These are phyloP conservation scores for Chlorella sp. DNA, from an alignment of 139 green algal genomes.

Conservation along the genomic window DNA sequence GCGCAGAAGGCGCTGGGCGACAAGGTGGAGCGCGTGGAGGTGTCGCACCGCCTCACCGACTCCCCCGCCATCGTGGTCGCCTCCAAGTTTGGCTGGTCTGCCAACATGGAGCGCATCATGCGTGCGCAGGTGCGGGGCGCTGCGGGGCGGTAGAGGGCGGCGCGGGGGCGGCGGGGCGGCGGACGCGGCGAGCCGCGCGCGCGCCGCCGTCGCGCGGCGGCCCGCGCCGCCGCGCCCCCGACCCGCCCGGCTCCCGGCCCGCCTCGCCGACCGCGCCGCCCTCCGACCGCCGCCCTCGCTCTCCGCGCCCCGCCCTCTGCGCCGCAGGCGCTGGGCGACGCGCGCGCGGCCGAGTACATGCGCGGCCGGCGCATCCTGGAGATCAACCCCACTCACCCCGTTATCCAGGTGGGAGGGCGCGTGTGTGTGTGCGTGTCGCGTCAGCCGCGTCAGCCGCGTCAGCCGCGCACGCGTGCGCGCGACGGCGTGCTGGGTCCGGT, in stretches of 20 bases:
- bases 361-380: constrained; percentile 92
- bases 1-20: constrained; percentile 48
- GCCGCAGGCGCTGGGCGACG: constrained; percentile 88
- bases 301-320: background rate
- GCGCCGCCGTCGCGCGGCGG: too few species aligned
- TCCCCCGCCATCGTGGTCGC: constrained; percentile 94
- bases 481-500: too few species aligned
- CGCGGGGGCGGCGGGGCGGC: too few species aligned
- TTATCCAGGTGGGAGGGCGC: constrained; percentile 70
- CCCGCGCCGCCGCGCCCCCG: too few species aligned
- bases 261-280: too few species aligned
- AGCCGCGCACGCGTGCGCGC: too few species aligned
- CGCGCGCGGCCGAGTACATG: constrained; percentile 96
- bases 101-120: constrained; percentile 99
- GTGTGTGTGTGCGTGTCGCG: too few species aligned
- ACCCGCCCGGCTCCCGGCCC: too few species aligned
- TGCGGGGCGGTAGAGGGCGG: too few species aligned
- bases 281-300: background rate
- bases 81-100: constrained; percentile 96
- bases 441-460: too few species aligned
- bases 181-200: too few species aligned
- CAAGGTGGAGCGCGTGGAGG: constrained; percentile 80
- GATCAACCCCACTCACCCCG: constrained; percentile 94
- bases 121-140: constrained; percentile 47
- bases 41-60: constrained; percentile 82